Base-by-base conservation (phyloP, 129 eudicot species). In the Centrapalus pauciflorus region DNA sequence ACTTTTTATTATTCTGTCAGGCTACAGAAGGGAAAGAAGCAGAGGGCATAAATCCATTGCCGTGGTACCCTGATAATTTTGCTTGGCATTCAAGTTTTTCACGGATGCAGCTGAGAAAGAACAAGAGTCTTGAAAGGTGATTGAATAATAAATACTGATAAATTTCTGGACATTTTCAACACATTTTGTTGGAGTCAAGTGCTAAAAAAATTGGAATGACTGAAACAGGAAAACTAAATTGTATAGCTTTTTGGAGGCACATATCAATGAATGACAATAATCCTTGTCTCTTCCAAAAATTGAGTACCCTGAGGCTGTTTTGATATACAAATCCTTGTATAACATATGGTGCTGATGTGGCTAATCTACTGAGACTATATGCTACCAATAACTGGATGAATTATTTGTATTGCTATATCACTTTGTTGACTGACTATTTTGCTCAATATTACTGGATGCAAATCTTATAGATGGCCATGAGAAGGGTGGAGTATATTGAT, bases 11-110 rank as follows among this genome's bases (percentile, higher is more conserved):
- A 40, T 67, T 55, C 26, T 62, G 38, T 69, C 73, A 93, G 99
- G 95, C 34, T 50, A 43, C 76, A 25, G 92, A 79, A 66, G 92
- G 86, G 70, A 77, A 27, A 12, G 93, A 86, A 62, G 82, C 80
- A 33, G 90, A 78, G 60, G 88, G 92, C 64, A 78, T 93, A 57
- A 84, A 72, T 72, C 87, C 96, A 61, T 71, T 93, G 79, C 90
- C 93, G 64, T 93, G 99, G 99, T 93, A 89, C 76, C 99, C 99
- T 19, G 88, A 79, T 55, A 89, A 93, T 80, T 84, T 89, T 58
- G 99, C 99, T 5, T 93, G 99, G 99, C 96, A 89, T 75, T 89
- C 99, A 28, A 82, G 85, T 77, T 93, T 81, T 84, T 93, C 99
- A n/a, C 70, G 99, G 38, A 93, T 84, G 79, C 96, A 93, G 80